These are phyloP conservation scores for Dictyostelium citrinum DNA, from an alignment of 78 protist genomes.

Conservation along the genomic window DNA sequence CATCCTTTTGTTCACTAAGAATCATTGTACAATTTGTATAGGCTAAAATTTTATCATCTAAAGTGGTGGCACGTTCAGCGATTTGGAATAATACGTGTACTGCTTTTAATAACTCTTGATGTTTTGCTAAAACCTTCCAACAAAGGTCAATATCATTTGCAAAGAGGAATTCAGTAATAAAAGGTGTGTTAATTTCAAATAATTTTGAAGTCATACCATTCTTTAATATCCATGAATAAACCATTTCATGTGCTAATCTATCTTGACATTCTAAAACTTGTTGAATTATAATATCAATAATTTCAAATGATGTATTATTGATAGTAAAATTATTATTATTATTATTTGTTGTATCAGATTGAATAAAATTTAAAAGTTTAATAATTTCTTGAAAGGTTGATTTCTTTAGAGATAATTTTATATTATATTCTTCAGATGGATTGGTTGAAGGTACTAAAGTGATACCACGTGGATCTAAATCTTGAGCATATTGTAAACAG, in stretches of 20 bases:
- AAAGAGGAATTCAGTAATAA: neutral
- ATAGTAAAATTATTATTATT: neutral
- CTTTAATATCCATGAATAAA: constrained; percentile 24
- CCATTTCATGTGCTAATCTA: neutral
- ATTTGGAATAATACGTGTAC: neutral
- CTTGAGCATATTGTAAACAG: neutral
- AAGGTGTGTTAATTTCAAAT: constrained; percentile 3
- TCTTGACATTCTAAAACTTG: neutral
- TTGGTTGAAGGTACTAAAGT: neutral
- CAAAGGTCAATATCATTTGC: constrained; percentile 38
- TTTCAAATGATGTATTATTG: neutral
- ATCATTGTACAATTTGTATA: constrained; percentile 36
- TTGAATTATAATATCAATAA: constrained; percentile 12
- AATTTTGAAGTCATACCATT: neutral
- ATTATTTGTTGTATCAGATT: neutral
- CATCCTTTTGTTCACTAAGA: constrained; percentile 7
- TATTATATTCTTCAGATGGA: neutral
- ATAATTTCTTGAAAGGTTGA: neutral
- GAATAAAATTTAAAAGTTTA: neutral
- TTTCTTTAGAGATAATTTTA: neutral
- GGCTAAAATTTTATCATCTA: constrained; percentile 2
- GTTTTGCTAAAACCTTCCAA: constrained; percentile 48
- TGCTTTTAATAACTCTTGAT: neutral
- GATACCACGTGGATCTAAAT: constrained; percentile 29
- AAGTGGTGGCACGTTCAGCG: constrained; percentile 12